Evolutionary conservation across 768 basidiomycete species (phyloP).

Genomic region (Suillus clintonianus): DNA sequence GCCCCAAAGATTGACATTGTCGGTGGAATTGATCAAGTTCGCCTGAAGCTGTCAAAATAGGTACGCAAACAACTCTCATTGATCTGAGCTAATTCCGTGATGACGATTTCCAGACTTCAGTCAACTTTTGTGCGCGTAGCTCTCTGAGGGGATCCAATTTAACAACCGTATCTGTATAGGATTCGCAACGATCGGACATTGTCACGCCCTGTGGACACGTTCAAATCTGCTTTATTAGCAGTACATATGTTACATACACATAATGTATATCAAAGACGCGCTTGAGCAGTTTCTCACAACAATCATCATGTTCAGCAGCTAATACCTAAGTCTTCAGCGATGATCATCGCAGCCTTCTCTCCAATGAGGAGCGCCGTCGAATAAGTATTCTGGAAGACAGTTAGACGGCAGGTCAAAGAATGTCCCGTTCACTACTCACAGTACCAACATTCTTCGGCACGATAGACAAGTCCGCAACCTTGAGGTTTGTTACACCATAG

Average conservation of each 20-base stretch:
- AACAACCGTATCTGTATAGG: no score
- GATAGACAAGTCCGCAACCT: conserved; percentile 16
- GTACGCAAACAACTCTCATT: neutral
- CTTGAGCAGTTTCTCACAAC: neutral
- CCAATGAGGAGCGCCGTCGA: conserved; percentile 49
- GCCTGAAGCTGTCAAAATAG: no score
- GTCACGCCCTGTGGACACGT: no score
- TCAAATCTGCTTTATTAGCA: no score
- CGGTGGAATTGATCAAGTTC: neutral
- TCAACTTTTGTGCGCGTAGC: neutral
- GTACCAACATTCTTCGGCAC: conserved; percentile 34
- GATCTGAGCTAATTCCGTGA: neutral
- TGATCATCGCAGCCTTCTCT: conserved; percentile 63
- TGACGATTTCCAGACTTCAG: neutral
- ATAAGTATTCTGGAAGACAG: conserved; percentile 38
- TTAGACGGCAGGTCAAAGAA: neutral
- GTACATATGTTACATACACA: no score
- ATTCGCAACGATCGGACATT: no score
- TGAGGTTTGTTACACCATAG: conserved; percentile 12
- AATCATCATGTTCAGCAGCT: neutral
- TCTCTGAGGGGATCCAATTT: neutral
- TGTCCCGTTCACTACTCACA: conserved; percentile 11
- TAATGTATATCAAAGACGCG: neutral
- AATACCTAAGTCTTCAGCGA: conserved; percentile 53
- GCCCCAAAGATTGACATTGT: no score